A percentile compares a stretch with the other conserved stretches of the same genome.
Evolutionary conservation across 768 basidiomycete genomes (phyloP).

Genomic region (Phylloporus scabripes): DNA sequence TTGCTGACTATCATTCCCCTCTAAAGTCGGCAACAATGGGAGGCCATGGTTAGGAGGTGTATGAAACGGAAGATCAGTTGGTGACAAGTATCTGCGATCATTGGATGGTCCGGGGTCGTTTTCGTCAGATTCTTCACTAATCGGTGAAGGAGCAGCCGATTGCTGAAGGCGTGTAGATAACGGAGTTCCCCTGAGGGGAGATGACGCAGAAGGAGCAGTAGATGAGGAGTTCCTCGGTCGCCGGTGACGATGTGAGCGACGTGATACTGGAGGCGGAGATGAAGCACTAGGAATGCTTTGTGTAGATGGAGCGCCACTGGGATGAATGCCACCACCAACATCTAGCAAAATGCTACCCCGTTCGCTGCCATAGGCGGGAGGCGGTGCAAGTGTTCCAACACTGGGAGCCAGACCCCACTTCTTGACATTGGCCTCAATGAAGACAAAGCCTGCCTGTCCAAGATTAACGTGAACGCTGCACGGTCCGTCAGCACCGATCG

Average conservation of each 20-base stretch:
- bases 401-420: conserved; percentile 99
- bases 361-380: conserved; percentile 97
- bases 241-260: conserved; percentile 56
- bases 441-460: conserved; percentile 97
- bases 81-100: conserved; percentile 50
- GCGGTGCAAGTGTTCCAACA: conserved; percentile 93
- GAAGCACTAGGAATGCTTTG: conserved; percentile 43
- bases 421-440: conserved; percentile 99
- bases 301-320: conserved; percentile 38
- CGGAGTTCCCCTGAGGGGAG: conserved; percentile 57
- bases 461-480: conserved; percentile 97
- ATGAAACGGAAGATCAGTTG: conserved; percentile 61
- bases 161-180: conserved; percentile 40
- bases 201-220: conserved; percentile 46
- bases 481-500: conserved; percentile 92
- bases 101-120: conserved; percentile 47
- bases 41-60: conserved; percentile 44
- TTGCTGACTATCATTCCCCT: conserved; percentile 20
- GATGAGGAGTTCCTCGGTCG: conserved; percentile 41
- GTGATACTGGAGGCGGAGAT: conserved; percentile 40
- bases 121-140: conserved; percentile 57
- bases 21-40: conserved; percentile 35
- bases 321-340: conserved; percentile 48
- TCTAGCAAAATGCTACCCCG: conserved; percentile 93
- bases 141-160: conserved; percentile 57